Evolutionary conservation across 2,329 filamentous ascomycete species (phyloP).

Genomic region (Colletotrichum sp.): DNA sequence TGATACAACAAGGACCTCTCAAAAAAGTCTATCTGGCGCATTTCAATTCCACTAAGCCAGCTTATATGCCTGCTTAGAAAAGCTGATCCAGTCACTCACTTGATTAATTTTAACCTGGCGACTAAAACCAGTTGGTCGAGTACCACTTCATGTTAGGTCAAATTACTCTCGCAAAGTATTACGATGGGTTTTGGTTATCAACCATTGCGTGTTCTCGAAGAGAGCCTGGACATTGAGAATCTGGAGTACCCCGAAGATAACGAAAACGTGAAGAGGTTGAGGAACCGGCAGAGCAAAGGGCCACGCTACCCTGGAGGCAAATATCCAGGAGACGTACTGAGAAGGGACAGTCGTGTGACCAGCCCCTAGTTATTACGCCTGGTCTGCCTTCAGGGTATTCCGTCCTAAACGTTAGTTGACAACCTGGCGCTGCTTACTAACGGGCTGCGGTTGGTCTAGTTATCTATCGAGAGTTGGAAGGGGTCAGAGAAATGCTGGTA

Average conservation of each 20-base stretch:
- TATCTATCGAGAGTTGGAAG: neutral
- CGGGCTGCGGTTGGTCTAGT: neutral
- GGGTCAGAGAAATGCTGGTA: neutral
- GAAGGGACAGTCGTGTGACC: neutral
- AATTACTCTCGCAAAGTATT: neutral
- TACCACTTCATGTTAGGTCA: neutral
- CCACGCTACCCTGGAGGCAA: neutral
- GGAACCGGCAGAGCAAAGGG: neutral
- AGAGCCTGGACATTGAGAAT: neutral
- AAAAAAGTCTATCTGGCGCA: neutral
- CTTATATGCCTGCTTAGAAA: neutral
- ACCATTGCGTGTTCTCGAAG: neutral
- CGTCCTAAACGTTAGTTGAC: neutral
- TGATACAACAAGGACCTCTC: neutral
- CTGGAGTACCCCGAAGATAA: neutral
- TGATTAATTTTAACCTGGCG: no score
- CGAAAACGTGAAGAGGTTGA: neutral
- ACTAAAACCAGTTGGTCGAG: neutral
- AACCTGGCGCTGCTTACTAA: neutral
- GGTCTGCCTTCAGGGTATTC: neutral
- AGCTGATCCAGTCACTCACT: neutral
- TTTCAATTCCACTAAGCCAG: neutral
- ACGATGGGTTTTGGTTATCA: neutral
- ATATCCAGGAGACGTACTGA: neutral
- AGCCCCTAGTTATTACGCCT: neutral